Base-by-base conservation (phyloP, 768 basidiomycete genomes). In the Butyriboletus loyo region DNA sequence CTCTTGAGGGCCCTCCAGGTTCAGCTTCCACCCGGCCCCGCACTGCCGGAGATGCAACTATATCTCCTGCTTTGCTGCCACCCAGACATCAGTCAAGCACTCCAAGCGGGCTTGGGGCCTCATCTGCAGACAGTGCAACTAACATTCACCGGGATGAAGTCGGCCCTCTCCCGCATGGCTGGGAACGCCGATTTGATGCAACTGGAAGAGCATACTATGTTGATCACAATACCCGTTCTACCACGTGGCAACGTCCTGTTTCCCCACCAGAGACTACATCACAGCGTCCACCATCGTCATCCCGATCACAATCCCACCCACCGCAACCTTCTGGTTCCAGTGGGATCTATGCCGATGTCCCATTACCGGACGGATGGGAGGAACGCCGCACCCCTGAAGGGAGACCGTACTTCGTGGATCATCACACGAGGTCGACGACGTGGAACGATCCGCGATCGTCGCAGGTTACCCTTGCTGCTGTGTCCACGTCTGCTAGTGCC, bases 341-440 rank as follows among this genome's bases (percentile, higher is more conserved):
- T 41, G 58, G 59, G 0, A 25, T 59, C 3, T 84, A 84, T 60
- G 74, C 77, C 2, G 84, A 85, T 58, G 75, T 86, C 10, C 90
- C 89, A 10, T 75, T 96, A 9, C 92, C 92, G 0, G 79, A 87
- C 7, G 92, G 92, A 19, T 96, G 93, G 92, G 93, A 95, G 71
- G 92, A 94, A 64, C 83, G 92, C 41, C 83, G 86, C 52, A 92
- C 92, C 2, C 81, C 89, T n/a, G 90, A 94, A 69, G 92, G 92
- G 0, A 76, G 92, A 42, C 79, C 82, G 11, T 85, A 85, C 66
- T 85, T 84, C 51, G 82, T 84, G 19, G 83, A 95, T 65, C 89
- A 93, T 69, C 89, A 80, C 62, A 78, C 87, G 1, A 79, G 92
- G 32, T 91, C 91, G 32, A 95, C 92, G 11, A 94, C 92, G 27